Base-by-base conservation (phyloP, 352 stramenopile genomes). In the Phytophthora uliginosa region DNA sequence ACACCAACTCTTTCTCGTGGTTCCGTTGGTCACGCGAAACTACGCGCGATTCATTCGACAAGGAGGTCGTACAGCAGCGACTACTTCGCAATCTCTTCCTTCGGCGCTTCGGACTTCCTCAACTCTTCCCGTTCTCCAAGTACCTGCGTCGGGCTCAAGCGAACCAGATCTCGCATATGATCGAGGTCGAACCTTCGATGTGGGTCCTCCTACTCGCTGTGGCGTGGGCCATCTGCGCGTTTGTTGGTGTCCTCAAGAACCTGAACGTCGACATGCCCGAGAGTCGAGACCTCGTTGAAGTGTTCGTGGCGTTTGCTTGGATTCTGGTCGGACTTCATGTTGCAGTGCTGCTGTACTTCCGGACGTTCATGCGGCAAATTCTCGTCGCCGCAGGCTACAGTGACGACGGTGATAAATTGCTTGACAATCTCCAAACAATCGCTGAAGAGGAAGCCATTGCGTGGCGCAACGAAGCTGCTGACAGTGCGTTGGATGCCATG, bases 91-190 rank as follows among this genome's bases (percentile, higher is more conserved):
- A 84, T 52, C 71, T 87, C 7, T 91, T 91, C 42, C 64, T 91
- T 7, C 61, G 60, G 4, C 71, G 63, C 7, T 86, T 87, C 47
- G 74, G 73, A 5, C 65, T 91, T 0, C 83, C 83, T 0, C 74
- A 89, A 56, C 73, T 91, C 8, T 87, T 87, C 26, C 84, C 88
- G 10, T 95, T 92, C 65, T 82, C 82, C 65, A 95, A 95, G 69
- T 95, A 95, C 66, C 50, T 95, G 8, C 79, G 83, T 53, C 83
- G 89, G 9, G 85, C 83, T 4, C 88, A 93, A 72, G 86, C 90
- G 15, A 92, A 86, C 68, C 84, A 95, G 65, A 92, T 95, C 60
- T 89, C 78, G 17, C 80, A 95, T 65, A 88, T 95, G 78, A 91
- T 95, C 42, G 86, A 95, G 22, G 85, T 95, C 6, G 69, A 93